Evolutionary conservation across 2,329 filamentous ascomycete genomes (phyloP).

Genomic region (Trichoderma gracile): DNA sequence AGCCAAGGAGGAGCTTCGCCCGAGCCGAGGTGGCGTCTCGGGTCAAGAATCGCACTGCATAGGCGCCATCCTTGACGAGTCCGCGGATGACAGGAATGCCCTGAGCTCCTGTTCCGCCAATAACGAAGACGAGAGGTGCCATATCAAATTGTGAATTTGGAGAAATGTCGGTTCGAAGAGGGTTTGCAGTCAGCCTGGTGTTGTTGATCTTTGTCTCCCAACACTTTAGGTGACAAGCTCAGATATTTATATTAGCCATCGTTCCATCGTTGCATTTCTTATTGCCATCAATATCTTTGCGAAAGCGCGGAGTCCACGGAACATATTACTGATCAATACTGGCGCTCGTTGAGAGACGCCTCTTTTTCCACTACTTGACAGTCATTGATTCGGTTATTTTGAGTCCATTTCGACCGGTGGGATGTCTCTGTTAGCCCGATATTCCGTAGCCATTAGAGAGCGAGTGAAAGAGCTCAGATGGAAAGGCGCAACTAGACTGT

Average conservation of each 20-base stretch:
- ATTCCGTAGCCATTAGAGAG: neutral
- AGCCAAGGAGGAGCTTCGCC: slow-evolving; percentile 44
- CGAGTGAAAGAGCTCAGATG: neutral
- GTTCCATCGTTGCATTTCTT: neutral
- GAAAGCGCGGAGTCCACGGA: neutral
- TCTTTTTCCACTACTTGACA: neutral
- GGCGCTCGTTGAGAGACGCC: neutral
- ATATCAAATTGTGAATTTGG: neutral
- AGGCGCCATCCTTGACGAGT: slow-evolving; percentile 44
- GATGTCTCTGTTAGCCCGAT: slow-evolving; percentile 6
- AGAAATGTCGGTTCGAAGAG: neutral
- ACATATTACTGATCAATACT: slow-evolving; percentile 16
- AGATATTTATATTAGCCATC: slow-evolving; percentile 11
- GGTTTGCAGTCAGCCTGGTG: neutral
- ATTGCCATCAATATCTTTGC: neutral
- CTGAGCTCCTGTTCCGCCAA: slow-evolving; percentile 55
- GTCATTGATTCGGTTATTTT: neutral
- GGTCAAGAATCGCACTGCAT: slow-evolving; percentile 50
- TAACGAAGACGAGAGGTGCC: slow-evolving; percentile 37
- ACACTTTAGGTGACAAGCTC: neutral
- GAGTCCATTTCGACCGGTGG: neutral
- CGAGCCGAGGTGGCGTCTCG: slow-evolving; percentile 45
- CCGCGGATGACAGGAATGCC: slow-evolving; percentile 50
- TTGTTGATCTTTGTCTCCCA: neutral
- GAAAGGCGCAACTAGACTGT: neutral